These are phyloP conservation scores for Colletotrichum somersetense DNA, from an alignment of 2,329 filamentous ascomycete species.

Conservation along the genomic window DNA sequence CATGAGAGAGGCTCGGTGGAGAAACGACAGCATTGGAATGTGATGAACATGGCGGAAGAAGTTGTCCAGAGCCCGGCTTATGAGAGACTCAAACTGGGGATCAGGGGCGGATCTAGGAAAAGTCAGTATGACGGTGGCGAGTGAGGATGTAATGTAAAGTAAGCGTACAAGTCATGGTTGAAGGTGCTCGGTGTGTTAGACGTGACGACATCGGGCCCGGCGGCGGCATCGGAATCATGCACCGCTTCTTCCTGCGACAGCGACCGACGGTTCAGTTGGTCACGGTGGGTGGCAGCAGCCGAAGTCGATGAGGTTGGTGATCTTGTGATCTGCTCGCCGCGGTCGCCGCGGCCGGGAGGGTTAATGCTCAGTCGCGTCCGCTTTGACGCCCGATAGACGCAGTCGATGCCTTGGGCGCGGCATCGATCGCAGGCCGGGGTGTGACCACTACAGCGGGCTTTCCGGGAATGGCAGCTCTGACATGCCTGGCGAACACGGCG, in stretches of 20 bases:
- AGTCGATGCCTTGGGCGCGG: constrained; percentile 66
- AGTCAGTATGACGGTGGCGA: not conserved
- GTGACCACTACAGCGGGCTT: constrained; percentile 70
- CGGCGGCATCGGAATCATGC: constrained; percentile 34
- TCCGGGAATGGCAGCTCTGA: constrained; percentile 68
- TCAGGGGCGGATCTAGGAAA: constrained; percentile 51
- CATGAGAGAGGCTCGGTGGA: constrained; percentile 71
- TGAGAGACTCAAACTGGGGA: constrained; percentile 62
- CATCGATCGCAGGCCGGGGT: constrained; percentile 67
- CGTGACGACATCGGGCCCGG: constrained; percentile 48
- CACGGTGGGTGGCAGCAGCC: constrained; percentile 17
- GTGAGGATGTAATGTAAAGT: not conserved
- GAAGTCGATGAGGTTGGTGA: constrained; percentile 34
- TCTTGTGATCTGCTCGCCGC: constrained; percentile 18
- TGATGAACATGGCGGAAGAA: constrained; percentile 72
- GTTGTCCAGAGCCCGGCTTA: constrained; percentile 66
- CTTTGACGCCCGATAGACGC: constrained; percentile 66
- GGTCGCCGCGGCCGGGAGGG: constrained; percentile 23
- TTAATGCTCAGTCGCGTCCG: constrained; percentile 46
- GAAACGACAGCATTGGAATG: constrained; percentile 69
- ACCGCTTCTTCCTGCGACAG: constrained; percentile 33
- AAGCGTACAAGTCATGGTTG: constrained; percentile 52
- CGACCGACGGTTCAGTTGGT: constrained; percentile 26
- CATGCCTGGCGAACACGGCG: constrained; percentile 69
- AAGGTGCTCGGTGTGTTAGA: constrained; percentile 52